Percentiles rank a stretch among this genome's conserved stretches.
Evolutionary conservation across 768 basidiomycete genomes (phyloP).

Genomic region (Tricholoma flavovirens): DNA sequence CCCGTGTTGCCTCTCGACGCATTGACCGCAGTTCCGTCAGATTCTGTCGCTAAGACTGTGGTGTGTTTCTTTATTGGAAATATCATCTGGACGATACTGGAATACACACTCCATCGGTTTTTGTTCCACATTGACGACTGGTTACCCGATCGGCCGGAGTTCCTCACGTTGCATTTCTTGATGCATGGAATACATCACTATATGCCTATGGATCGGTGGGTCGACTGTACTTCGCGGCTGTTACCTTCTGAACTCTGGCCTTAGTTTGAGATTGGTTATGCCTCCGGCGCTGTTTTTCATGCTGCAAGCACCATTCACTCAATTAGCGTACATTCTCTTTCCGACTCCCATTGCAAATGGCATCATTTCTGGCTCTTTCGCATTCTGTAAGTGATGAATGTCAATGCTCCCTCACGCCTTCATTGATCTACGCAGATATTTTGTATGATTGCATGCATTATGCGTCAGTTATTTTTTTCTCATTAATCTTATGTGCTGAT

Average conservation of each 20-base stretch:
- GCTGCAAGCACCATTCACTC: constrained; percentile 83
- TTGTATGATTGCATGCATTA: constrained; percentile 92
- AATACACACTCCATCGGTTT: constrained; percentile 93
- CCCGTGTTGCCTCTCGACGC: constrained; percentile 50
- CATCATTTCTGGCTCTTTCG: constrained; percentile 78
- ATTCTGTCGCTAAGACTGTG: constrained; percentile 48
- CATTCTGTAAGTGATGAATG: constrained; percentile 53
- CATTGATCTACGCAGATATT: constrained; percentile 44
- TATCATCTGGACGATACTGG: constrained; percentile 89
- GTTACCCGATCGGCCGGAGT: constrained; percentile 78
- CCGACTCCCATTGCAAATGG: constrained; percentile 84
- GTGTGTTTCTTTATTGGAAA: constrained; percentile 81
- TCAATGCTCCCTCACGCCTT: neutral
- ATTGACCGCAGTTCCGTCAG: constrained; percentile 41
- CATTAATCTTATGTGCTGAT: neutral
- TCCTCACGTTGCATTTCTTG: constrained; percentile 84
- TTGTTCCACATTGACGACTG: constrained; percentile 90
- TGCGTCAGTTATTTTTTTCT: constrained; percentile 46
- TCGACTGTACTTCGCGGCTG: constrained; percentile 4
- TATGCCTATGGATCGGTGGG: constrained; percentile 90
- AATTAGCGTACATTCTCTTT: constrained; percentile 77
- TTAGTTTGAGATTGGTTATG: constrained; percentile 91
- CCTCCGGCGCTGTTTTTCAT: constrained; percentile 78
- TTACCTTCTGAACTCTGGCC: neutral
- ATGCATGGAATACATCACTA: constrained; percentile 97